Conservation (phyloP, 2,329 filamentous ascomycete species). For the Pseudofabraea citricarpa region DNA sequence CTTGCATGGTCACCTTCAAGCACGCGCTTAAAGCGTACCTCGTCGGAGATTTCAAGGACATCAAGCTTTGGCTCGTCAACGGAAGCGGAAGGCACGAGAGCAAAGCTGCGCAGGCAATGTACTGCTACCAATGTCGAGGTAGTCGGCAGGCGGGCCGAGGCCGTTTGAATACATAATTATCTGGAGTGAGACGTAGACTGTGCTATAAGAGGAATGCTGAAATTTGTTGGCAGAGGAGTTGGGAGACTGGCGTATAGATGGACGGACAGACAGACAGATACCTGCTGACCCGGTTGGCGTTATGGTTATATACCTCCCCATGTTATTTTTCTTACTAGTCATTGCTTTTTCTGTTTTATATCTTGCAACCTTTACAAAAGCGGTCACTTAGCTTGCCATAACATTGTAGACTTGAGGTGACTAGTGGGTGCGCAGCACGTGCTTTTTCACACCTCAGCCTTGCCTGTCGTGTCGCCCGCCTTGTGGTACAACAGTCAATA, state of each 20-base stretch:
- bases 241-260: constrained; percentile 21
- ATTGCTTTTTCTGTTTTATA: background rate
- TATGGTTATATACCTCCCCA: background rate
- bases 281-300: constrained; percentile 3
- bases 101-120: constrained; percentile 22
- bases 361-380: background rate
- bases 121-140: constrained; percentile 18
- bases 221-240: no score
- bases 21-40: constrained; percentile 41
- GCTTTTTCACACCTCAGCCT: no score
- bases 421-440: no score
- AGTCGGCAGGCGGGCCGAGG: constrained; percentile 21
- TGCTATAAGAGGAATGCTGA: no score
- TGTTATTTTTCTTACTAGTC: background rate
- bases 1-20: constrained; percentile 19
- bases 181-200: constrained; percentile 4
- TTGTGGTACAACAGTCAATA: no score
- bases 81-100: constrained; percentile 20
- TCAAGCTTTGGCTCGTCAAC: constrained; percentile 38
- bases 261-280: constrained; percentile 14
- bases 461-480: no score
- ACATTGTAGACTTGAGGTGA: no score
- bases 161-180: constrained; percentile 18
- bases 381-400: background rate
- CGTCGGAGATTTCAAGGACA: constrained; percentile 47